Evolutionary conservation across 306 rosid genomes (phyloP).

Genomic region (Malus sylvestris): DNA sequence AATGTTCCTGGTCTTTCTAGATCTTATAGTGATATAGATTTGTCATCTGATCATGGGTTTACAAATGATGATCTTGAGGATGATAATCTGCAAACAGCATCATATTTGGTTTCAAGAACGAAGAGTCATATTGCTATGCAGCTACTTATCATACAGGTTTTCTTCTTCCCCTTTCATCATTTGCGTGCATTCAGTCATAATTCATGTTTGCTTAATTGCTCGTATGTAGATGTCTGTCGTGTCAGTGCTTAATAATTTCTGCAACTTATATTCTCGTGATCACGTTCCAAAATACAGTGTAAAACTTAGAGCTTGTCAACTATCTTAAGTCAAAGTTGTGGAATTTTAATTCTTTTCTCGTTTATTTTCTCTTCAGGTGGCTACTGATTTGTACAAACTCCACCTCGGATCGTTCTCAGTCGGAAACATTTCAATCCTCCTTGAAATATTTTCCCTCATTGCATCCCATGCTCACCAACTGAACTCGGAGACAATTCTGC

Average conservation of each 20-base stretch:
- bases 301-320: neutral
- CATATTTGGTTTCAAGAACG: conserved; percentile 72
- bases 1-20: conserved; percentile 43
- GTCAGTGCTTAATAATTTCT: neutral
- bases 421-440: conserved; percentile 50
- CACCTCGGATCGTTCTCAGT: conserved; percentile 49
- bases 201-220: neutral
- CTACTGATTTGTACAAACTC: conserved; percentile 55
- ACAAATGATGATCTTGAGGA: conserved; percentile 72
- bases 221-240: neutral
- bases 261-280: neutral
- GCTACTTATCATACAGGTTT: conserved; percentile 84
- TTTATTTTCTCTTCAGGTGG: conserved; percentile 41
- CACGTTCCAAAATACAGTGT: neutral
- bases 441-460: conserved; percentile 54
- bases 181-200: neutral
- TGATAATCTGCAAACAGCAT: conserved; percentile 74
- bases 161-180: conserved; percentile 24
- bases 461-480: conserved; percentile 75
- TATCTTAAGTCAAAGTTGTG: neutral
- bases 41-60: conserved; percentile 57
- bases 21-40: conserved; percentile 43
- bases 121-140: conserved; percentile 86
- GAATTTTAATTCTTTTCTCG: neutral
- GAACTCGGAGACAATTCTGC: conserved; percentile 52